phyloP scores from a whole-genome alignment of 371 early-diverging fungal genomes.

The Syncephalastrum monosporum region DNA sequence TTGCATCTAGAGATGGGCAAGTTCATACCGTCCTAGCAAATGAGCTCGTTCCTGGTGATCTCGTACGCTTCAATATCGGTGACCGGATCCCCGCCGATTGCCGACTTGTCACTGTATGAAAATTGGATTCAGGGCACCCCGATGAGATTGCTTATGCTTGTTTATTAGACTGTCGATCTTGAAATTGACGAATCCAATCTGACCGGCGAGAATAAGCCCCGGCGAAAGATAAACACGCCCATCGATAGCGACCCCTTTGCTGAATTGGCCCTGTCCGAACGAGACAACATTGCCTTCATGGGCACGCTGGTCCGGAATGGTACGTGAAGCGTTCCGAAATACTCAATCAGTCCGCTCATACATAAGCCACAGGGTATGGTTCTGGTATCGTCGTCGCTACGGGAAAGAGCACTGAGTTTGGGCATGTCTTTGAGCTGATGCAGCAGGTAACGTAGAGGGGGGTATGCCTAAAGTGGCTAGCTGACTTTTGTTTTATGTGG shows the following conservation, averaged over 20 bases:
- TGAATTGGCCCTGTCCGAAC: conserved; percentile 69
- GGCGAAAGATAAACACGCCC: conserved; percentile 62
- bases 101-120: conserved; percentile 61
- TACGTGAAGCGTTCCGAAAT: conserved; percentile 6
- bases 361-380: conserved; percentile 58
- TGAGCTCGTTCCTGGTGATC: conserved; percentile 85
- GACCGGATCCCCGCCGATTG: conserved; percentile 91
- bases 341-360: neutral
- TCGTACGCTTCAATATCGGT: conserved; percentile 79
- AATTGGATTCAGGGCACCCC: neutral
- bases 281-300: conserved; percentile 87
- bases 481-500: neutral
- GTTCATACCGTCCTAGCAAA: conserved; percentile 59
- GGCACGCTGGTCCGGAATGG: conserved; percentile 84
- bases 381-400: conserved; percentile 85
- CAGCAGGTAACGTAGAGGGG: conserved; percentile 57
- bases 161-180: conserved; percentile 58
- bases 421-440: conserved; percentile 82
- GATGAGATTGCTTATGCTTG: neutral
- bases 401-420: conserved; percentile 85
- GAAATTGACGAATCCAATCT: conserved; percentile 87
- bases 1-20: conserved; percentile 55
- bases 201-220: conserved; percentile 88
- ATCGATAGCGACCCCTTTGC: conserved; percentile 44
- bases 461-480: neutral